A percentile compares a stretch with the other conserved stretches of the same genome.
Conservation (phyloP, 2,329 filamentous ascomycete genomes). For the Pezicula carpinea region DNA sequence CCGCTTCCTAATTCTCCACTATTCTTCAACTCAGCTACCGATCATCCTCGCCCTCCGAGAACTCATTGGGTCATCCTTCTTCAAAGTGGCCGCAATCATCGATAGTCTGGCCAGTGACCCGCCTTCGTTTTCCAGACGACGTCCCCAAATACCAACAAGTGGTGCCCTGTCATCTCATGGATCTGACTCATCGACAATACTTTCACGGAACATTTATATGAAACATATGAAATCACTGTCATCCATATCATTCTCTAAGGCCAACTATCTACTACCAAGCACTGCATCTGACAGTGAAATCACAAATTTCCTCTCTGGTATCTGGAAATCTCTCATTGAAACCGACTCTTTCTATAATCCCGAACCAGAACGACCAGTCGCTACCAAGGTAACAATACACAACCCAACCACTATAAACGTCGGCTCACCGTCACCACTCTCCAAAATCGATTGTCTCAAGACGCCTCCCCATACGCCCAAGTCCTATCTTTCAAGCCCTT, state of each 20-base stretch:
- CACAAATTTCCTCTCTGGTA: constrained; percentile 45
- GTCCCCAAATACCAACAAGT: constrained; percentile 8
- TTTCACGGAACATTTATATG: not conserved
- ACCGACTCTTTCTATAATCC: constrained; percentile 42
- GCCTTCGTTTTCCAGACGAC: constrained; percentile 11
- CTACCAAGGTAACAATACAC: constrained; percentile 9
- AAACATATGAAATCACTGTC: constrained; percentile 6
- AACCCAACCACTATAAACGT: constrained; percentile 2
- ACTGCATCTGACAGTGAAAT: constrained; percentile 51
- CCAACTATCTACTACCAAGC: constrained; percentile 53
- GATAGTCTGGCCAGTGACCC: constrained; percentile 23
- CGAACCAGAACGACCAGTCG: constrained; percentile 24
- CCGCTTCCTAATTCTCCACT: constrained; percentile 55
- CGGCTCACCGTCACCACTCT: constrained; percentile 5
- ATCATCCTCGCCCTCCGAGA: constrained; percentile 54
- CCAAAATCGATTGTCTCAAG: not conserved
- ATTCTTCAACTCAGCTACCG: constrained; percentile 49
- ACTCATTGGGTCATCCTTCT: constrained; percentile 48
- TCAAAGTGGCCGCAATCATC: constrained; percentile 56
- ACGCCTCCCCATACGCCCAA: not conserved
- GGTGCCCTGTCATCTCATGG: constrained; percentile 14
- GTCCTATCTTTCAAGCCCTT: not conserved
- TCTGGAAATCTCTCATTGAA: constrained; percentile 45
- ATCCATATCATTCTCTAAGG: constrained; percentile 39
- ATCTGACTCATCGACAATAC: constrained; percentile 1